phyloP scores from a whole-genome alignment of 768 basidiomycete species.

The Sutorius australiensis region DNA sequence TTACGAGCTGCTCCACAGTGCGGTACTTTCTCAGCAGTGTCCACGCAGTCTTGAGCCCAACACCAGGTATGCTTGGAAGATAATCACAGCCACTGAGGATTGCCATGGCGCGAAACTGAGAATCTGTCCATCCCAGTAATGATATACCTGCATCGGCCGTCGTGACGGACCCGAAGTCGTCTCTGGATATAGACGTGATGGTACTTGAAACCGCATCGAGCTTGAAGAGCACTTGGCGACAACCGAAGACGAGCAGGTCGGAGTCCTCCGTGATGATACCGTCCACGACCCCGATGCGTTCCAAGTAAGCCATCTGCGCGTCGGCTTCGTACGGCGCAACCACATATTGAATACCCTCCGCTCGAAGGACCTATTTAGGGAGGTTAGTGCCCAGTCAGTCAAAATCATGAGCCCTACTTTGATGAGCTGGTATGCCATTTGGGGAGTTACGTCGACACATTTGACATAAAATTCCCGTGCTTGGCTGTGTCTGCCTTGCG shows the following conservation, averaged over 20 bases:
- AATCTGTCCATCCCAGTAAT: constrained; percentile 84
- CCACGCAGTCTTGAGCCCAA: constrained; percentile 94
- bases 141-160: constrained; percentile 57
- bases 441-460: constrained; percentile 91
- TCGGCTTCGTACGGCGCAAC: constrained; percentile 99
- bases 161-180: constrained; percentile 61
- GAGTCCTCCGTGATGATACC: constrained; percentile 98
- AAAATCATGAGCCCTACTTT: constrained; percentile 52
- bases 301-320: constrained; percentile 92
- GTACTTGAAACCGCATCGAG: constrained; percentile 66
- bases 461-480: constrained; percentile 89
- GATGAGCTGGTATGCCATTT: constrained; percentile 97
- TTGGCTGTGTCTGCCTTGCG: constrained; percentile 73
- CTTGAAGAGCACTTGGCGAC: constrained; percentile 89
- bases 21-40: constrained; percentile 77
- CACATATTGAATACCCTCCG: constrained; percentile 76
- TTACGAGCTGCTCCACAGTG: constrained; percentile 80
- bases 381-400: constrained; percentile 4
- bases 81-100: constrained; percentile 94
- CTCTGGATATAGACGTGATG: constrained; percentile 62
- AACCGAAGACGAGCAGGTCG: constrained; percentile 97
- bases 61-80: constrained; percentile 82
- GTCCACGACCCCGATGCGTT: constrained; percentile 75
- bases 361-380: constrained; percentile 66
- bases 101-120: constrained; percentile 89